Percentiles rank a stretch among this genome's conserved stretches.
Conservation (phyloP, 257 asterid genomes). For the Solanum gandarillasii region DNA sequence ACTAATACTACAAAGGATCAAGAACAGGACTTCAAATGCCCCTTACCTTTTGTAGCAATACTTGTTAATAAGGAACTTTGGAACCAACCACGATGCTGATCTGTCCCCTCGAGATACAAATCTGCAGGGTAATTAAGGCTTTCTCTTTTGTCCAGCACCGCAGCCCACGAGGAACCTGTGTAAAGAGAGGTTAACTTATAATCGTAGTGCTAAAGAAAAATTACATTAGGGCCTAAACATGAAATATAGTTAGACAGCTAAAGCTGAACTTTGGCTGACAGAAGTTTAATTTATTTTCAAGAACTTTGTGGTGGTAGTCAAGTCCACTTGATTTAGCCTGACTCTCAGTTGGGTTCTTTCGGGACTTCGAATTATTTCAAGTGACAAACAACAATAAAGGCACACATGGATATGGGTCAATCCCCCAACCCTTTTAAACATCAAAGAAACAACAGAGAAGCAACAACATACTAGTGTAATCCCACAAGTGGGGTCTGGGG, state of each 20-base stretch:
- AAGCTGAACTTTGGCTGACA: background rate
- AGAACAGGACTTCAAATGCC: background rate
- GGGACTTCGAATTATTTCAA: background rate
- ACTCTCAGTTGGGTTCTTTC: background rate
- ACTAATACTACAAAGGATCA: background rate
- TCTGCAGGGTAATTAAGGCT: constrained; percentile 88
- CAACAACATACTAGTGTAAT: background rate
- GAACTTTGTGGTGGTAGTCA: background rate
- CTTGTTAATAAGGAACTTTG: constrained; percentile 92
- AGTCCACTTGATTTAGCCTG: background rate
- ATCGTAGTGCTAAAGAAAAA: background rate
- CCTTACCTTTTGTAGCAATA: constrained; percentile 80
- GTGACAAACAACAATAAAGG: background rate
- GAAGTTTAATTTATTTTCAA: background rate
- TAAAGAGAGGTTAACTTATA: background rate
- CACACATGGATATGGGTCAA: background rate
- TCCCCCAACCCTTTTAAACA: background rate
- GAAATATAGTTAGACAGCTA: background rate
- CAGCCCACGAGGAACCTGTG: constrained; percentile 99
- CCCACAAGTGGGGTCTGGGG: background rate
- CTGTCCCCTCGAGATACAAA: constrained; percentile 95
- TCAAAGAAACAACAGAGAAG: background rate
- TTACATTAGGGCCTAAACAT: background rate
- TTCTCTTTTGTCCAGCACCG: constrained; percentile 72
- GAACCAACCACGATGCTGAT: constrained; percentile 99